phyloP scores from a whole-genome alignment of 768 basidiomycete species.

The Grammothele lineata region DNA sequence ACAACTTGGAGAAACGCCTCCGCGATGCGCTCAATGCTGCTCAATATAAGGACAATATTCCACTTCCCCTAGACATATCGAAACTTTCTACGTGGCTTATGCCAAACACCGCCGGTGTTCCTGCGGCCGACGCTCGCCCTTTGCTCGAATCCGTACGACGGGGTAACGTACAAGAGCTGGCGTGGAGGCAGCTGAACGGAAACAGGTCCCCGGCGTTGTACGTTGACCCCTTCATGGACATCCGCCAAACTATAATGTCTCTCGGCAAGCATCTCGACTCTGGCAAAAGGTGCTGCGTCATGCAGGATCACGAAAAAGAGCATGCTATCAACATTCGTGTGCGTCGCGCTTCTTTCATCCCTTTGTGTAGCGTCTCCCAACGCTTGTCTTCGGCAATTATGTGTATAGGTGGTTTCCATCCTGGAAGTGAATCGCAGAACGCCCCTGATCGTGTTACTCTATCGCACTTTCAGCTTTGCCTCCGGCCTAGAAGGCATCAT shows the following conservation, averaged over 20 bases:
- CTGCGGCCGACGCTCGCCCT: neutral
- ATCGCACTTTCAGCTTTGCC: neutral
- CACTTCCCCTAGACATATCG: neutral
- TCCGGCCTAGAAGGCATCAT: neutral
- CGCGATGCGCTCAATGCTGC: conserved; percentile 7
- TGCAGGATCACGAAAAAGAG: conserved; percentile 16
- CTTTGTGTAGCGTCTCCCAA: too few relatives aligned
- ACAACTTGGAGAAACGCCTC: conserved; percentile 11
- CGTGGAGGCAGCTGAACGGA: neutral
- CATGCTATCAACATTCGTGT: too few relatives aligned
- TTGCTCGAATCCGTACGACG: neutral
- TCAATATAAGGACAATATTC: conserved; percentile 3
- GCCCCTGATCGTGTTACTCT: conserved; percentile 9
- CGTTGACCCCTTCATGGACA: conserved; percentile 9
- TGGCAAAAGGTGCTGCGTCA: conserved; percentile 4
- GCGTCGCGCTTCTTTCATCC: too few relatives aligned
- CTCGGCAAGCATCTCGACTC: conserved; percentile 8
- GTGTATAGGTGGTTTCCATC: conserved; percentile 9
- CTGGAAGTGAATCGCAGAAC: conserved; percentile 2
- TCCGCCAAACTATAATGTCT: conserved; percentile 12
- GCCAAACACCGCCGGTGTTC: conserved; percentile 1
- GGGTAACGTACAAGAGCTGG: conserved; percentile 1
- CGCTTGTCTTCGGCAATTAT: too few relatives aligned
- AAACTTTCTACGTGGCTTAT: too few relatives aligned
- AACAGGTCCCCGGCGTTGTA: neutral